Evolutionary conservation across 805 yeast genomes (phyloP).

Genomic region (Pichia cephalocereana): DNA sequence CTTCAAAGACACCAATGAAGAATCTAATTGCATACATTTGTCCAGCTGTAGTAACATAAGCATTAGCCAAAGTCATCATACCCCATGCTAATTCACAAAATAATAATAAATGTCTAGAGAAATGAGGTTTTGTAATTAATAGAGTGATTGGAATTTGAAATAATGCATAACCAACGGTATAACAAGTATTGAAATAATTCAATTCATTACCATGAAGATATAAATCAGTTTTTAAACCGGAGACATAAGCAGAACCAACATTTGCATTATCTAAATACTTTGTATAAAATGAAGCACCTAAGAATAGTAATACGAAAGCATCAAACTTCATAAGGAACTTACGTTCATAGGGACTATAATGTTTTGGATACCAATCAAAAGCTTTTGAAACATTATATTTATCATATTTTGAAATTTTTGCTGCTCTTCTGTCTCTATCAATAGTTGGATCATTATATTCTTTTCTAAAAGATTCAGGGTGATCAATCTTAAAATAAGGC

Average conservation of each 20-base stretch:
- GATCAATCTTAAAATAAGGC: conserved; percentile 4
- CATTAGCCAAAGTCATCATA: conserved; percentile 43
- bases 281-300: conserved; percentile 48
- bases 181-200: conserved; percentile 48
- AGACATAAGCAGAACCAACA: conserved; percentile 56
- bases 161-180: conserved; percentile 47
- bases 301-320: conserved; percentile 9
- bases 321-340: conserved; percentile 12
- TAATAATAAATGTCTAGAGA: conserved; percentile 41
- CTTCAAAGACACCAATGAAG: conserved; percentile 61
- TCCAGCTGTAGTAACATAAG: conserved; percentile 38
- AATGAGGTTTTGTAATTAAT: conserved; percentile 44
- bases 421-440: conserved; percentile 10
- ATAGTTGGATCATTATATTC: conserved; percentile 11
- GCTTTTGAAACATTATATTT: conserved; percentile 9
- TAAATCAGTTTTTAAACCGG: conserved; percentile 51
- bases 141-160: conserved; percentile 58
- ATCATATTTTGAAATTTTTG: conserved; percentile 3
- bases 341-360: conserved; percentile 13
- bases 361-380: conserved; percentile 13
- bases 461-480: conserved; percentile 7
- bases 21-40: conserved; percentile 56
- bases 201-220: conserved; percentile 55
- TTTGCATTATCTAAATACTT: conserved; percentile 56
- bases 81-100: conserved; percentile 60